Conservation (phyloP, 2,329 filamentous ascomycete species). For the Botryotinia calthae region DNA sequence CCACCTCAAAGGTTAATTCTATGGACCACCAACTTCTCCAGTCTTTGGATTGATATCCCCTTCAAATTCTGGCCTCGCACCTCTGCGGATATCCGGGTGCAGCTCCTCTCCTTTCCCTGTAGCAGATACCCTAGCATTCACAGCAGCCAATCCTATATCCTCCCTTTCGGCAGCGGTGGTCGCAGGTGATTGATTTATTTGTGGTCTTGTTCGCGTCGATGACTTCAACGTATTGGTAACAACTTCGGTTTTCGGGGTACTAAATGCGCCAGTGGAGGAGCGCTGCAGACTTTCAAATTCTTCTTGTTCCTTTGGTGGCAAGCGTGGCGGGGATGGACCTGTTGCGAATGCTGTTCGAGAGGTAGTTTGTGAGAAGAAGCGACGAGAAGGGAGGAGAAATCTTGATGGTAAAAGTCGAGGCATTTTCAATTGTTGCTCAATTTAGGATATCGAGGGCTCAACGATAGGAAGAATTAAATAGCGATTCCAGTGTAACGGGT, state of each 20-base stretch:
- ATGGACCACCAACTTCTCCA: slow-evolving; percentile 92
- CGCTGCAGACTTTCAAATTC: slow-evolving; percentile 85
- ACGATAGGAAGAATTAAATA: background rate
- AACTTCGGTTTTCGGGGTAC: slow-evolving; percentile 49
- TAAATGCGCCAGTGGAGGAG: slow-evolving; percentile 73
- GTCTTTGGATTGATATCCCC: slow-evolving; percentile 91
- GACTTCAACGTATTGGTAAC: slow-evolving; percentile 26
- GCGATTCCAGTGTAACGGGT: background rate
- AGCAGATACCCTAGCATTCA: slow-evolving; percentile 48
- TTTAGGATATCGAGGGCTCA: background rate
- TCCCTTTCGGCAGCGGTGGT: slow-evolving; percentile 26
- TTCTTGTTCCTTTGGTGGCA: slow-evolving; percentile 85
- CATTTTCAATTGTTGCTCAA: slow-evolving; percentile 26
- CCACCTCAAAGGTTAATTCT: slow-evolving; percentile 95
- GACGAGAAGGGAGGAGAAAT: slow-evolving; percentile 33
- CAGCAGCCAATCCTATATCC: slow-evolving; percentile 32
- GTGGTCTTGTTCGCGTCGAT: slow-evolving; percentile 38
- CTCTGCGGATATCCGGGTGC: slow-evolving; percentile 69
- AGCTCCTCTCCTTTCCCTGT: slow-evolving; percentile 62
- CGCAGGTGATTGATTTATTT: slow-evolving; percentile 50
- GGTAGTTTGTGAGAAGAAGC: slow-evolving; percentile 34
- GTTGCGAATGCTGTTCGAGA: slow-evolving; percentile 44
- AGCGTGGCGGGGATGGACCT: slow-evolving; percentile 74
- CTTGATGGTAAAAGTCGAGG: slow-evolving; percentile 32
- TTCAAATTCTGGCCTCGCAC: slow-evolving; percentile 86